Evolutionary conservation across 2,329 filamentous ascomycete species (phyloP).

Genomic region (Ophiostoma himal-ulmi): DNA sequence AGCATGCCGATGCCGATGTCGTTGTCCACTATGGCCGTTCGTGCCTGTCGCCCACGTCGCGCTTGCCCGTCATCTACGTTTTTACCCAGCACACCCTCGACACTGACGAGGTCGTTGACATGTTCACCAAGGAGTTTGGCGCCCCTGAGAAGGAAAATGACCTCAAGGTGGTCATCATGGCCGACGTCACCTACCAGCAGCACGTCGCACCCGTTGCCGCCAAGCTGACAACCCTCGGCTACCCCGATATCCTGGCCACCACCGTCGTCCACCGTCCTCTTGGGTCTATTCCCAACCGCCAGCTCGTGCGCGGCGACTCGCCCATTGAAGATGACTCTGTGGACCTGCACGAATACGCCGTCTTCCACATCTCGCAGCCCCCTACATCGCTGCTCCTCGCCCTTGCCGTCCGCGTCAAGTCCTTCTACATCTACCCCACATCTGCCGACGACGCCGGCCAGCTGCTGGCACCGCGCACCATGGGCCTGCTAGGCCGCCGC

Average conservation of each 20-base stretch:
- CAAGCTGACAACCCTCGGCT: conserved; percentile 57
- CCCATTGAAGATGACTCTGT: conserved; percentile 34
- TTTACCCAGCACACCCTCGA: conserved; percentile 73
- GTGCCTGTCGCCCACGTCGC: conserved; percentile 82
- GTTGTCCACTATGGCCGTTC: conserved; percentile 92
- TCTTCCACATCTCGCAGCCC: conserved; percentile 78
- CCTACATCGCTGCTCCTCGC: conserved; percentile 79
- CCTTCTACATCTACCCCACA: conserved; percentile 67
- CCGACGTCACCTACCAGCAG: conserved; percentile 79
- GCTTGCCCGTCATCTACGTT: conserved; percentile 82
- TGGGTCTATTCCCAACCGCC: conserved; percentile 78
- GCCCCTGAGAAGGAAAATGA: conserved; percentile 41
- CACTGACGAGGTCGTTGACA: conserved; percentile 48
- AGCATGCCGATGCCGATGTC: conserved; percentile 84
- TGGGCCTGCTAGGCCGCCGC: conserved; percentile 65
- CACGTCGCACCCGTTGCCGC: conserved; percentile 59
- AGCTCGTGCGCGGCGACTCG: conserved; percentile 37
- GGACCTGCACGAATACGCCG: conserved; percentile 59
- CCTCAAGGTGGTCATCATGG: conserved; percentile 68
- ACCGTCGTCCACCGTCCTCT: conserved; percentile 70
- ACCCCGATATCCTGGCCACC: conserved; percentile 62
- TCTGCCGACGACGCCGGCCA: not conserved
- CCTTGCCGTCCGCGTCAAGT: conserved; percentile 72
- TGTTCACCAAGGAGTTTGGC: conserved; percentile 64
- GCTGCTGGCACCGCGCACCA: conserved; percentile 38